Evolutionary conservation across 768 basidiomycete genomes (phyloP), one percentile per base, ranked within the genome.

Genomic region (Tricholomella constricta): DNA sequence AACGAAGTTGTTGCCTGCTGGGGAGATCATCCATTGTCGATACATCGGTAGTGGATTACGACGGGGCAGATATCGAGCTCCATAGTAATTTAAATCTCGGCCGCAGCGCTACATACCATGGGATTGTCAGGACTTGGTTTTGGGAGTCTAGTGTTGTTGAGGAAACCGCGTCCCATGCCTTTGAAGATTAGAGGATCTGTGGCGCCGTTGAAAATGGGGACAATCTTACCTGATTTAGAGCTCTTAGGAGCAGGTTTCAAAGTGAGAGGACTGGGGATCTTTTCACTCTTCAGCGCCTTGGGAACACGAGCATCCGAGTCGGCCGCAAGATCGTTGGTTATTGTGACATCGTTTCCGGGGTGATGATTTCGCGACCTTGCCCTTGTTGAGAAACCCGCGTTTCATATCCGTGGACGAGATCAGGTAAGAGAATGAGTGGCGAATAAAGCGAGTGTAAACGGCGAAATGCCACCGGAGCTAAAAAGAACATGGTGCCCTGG

Each of bases 151-250:
- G n/a, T 35, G 1, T 17, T 37, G 27, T 54, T 48, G 37, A 48
- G 53, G 27, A 48, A 48, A 22, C 47, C 46, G 19, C 47, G 46
- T 41, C 34, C 35, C 53, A 54, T 54, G 19, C 17, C n/a, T 23
- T 7, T 42, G 22, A 20, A 38, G 36, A n/a, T 15, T 17, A 20
- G 20, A 42, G 22, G 19, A 7, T 27, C 22, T 17, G 19, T 11
- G 3, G 14, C 42, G 31, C 19, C n/a, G n/a, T n/a, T n/a, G n/a
- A n/a, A n/a, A n/a, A n/a, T n/a, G n/a, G n/a, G 9, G 14, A 32
- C 31, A 32, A 32, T 32, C 31, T 32, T 32, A 2, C 31, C 31
- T 32, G 9, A 32, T 4, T 10, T 4, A 11, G 31, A 32, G 31
- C 31, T 10, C 14, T 3, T 32, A 14, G 31, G 10, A 9, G 2